Percentiles rank a stretch among this genome's conserved stretches.
These are phyloP conservation scores for Glycine latifolia DNA, from an alignment of 306 rosid genomes.

Conservation along the genomic window DNA sequence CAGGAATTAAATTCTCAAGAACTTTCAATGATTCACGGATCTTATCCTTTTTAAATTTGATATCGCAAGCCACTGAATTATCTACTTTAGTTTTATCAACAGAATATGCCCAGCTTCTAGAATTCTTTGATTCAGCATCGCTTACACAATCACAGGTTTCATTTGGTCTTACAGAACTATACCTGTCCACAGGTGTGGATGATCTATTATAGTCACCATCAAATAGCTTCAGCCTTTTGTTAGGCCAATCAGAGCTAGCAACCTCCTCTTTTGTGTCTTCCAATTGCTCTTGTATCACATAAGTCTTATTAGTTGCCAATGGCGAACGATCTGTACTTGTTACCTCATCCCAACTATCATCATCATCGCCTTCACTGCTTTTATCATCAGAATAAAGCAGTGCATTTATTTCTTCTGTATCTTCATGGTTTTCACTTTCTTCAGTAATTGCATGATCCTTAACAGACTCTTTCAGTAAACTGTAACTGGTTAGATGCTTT, in stretches of 20 bases:
- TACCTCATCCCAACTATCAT: constrained; percentile 63
- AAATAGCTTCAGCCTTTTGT: constrained; percentile 64
- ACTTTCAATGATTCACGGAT: constrained; percentile 59
- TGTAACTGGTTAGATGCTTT: constrained; percentile 38
- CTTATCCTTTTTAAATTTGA: constrained; percentile 53
- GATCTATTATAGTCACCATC: constrained; percentile 52
- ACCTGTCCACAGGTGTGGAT: constrained; percentile 47
- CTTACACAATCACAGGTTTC: constrained; percentile 47
- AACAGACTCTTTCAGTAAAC: constrained; percentile 46
- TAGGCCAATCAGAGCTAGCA: constrained; percentile 55
- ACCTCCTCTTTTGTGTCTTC: constrained; percentile 53
- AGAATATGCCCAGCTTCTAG: constrained; percentile 47
- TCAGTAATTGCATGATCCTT: constrained; percentile 48
- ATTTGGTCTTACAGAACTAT: constrained; percentile 47
- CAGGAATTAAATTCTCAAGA: constrained; percentile 71
- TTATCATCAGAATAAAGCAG: constrained; percentile 72
- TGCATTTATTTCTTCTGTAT: constrained; percentile 80
- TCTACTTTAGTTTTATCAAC: constrained; percentile 39
- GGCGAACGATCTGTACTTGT: constrained; percentile 73
- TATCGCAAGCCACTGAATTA: constrained; percentile 40
- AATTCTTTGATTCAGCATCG: constrained; percentile 63
- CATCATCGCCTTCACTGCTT: not conserved
- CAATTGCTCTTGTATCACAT: constrained; percentile 45
- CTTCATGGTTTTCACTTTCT: constrained; percentile 77
- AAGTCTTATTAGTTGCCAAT: constrained; percentile 35